Conservation (phyloP, 176 grass and related monocot species). For the Aegilops longissima region DNA sequence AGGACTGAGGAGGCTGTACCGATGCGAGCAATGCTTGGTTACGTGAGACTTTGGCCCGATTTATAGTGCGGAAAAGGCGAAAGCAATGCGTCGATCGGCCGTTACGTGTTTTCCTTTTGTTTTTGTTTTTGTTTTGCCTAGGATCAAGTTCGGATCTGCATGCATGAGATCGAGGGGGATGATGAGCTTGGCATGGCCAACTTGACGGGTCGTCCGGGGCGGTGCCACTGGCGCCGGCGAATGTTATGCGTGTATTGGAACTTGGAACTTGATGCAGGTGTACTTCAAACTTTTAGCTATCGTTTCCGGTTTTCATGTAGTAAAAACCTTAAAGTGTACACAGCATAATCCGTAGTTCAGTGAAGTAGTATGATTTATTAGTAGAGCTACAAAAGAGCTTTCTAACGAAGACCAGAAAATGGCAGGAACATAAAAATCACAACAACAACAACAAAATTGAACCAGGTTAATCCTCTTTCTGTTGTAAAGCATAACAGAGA, state of each 20-base stretch:
- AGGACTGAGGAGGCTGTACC: too few relatives aligned
- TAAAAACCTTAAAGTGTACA: background rate
- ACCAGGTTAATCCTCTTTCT: too few relatives aligned
- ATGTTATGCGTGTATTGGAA: background rate
- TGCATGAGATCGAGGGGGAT: background rate
- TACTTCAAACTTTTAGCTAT: background rate
- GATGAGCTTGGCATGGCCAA: background rate
- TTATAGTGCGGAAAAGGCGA: conserved; percentile 18
- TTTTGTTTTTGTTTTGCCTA: background rate
- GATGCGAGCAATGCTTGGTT: background rate
- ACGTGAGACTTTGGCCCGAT: background rate
- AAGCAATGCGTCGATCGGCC: background rate
- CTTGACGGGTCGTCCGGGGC: background rate
- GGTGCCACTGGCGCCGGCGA: background rate
- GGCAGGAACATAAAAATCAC: too few relatives aligned
- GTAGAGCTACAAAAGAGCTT: too few relatives aligned
- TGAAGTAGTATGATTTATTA: too few relatives aligned
- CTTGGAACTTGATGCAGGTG: background rate
- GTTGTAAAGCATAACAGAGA: too few relatives aligned
- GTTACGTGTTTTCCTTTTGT: background rate
- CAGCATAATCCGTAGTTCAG: too few relatives aligned
- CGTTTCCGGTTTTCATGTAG: background rate
- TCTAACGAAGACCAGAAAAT: too few relatives aligned
- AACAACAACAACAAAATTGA: too few relatives aligned
- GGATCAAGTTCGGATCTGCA: background rate